Base-by-base conservation (phyloP, 441 rosid species). In the Daphne laureola region DNA sequence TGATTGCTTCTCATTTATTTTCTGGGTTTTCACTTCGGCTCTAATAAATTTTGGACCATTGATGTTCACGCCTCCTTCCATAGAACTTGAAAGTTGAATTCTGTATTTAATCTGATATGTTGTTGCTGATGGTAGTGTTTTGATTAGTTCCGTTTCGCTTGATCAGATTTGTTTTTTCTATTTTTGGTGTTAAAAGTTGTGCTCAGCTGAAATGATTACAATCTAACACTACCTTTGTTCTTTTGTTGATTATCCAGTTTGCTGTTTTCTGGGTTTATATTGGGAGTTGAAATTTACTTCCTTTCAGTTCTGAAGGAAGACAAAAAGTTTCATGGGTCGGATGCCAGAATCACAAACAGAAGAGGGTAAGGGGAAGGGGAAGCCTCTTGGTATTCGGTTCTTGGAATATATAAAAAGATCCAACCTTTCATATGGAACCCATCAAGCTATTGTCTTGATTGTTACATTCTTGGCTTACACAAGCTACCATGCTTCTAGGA, bases 391-490 rank as follows among this genome's bases (percentile, higher is more conserved):
- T 49, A 84, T 92, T 42, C 74, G 71, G 41, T 73, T 77, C 25
- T 43, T 89, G 14, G 94, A 84, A 60, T 66, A 51, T 38, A 17
- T 76, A 9, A 84, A 70, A 62, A 75, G 67, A 13, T 55, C 68
- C 1, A 75, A 61, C 43, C 77, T 92, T 55, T 83, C 98, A 18
- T 84, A 72, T 69, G 82, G 65, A 53, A 72, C 79, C 13, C 77
- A 78, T 49, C 97, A 83, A 81, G 81, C 74, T 47, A 67, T 89
- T 51, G 98, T 89, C n/a, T 75, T 89, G 73, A 72, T 86, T 51
- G 79, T 89, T 9, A 92, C 98, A 27, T 89, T 92, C 54, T 65
- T 86, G 0, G 88, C 98, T 3, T 92, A 89, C 55, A 36, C 90
- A 1, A 73, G 87, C 73, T 92, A 84, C 64, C 98, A 92, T 67